phyloP scores from a whole-genome alignment of 192 early-diverging fungal species.

The Phlyctochytrium bullatum region DNA sequence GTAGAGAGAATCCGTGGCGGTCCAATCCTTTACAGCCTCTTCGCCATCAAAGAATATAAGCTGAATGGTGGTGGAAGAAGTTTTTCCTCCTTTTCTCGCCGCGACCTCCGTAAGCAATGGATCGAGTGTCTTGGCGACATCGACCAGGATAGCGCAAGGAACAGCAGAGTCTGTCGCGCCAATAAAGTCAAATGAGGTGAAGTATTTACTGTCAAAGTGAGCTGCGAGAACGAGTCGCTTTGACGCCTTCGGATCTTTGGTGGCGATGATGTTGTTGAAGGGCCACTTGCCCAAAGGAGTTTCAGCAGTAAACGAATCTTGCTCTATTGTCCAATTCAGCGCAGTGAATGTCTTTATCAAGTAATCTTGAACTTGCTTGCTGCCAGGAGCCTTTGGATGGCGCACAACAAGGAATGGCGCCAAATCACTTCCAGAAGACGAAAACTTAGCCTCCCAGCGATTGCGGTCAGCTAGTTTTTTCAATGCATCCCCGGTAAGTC shows the following conservation, averaged over 20 bases:
- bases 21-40: slow-evolving; percentile 83
- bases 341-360: slow-evolving; percentile 62
- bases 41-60: slow-evolving; percentile 98
- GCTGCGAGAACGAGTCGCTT: slow-evolving; percentile 81
- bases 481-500: neutral
- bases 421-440: slow-evolving; percentile 23
- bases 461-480: neutral
- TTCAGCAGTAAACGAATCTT: slow-evolving; percentile 69
- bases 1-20: slow-evolving; percentile 79
- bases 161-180: slow-evolving; percentile 91
- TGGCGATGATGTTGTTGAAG: slow-evolving; percentile 89
- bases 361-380: slow-evolving; percentile 66
- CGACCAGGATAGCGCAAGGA: slow-evolving; percentile 86
- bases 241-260: slow-evolving; percentile 72
- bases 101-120: neutral
- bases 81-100: slow-evolving; percentile 5
- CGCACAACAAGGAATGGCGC: slow-evolving; percentile 74
- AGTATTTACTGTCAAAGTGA: slow-evolving; percentile 91
- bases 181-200: slow-evolving; percentile 64
- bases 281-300: slow-evolving; percentile 75
- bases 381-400: slow-evolving; percentile 73
- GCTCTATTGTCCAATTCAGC: slow-evolving; percentile 78
- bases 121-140: slow-evolving; percentile 68
- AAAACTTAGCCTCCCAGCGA: neutral
- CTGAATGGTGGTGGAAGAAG: slow-evolving; percentile 62